Conservation (phyloP, 1,139 yeast genomes). For the Candida pseudoviswanathii region DNA sequence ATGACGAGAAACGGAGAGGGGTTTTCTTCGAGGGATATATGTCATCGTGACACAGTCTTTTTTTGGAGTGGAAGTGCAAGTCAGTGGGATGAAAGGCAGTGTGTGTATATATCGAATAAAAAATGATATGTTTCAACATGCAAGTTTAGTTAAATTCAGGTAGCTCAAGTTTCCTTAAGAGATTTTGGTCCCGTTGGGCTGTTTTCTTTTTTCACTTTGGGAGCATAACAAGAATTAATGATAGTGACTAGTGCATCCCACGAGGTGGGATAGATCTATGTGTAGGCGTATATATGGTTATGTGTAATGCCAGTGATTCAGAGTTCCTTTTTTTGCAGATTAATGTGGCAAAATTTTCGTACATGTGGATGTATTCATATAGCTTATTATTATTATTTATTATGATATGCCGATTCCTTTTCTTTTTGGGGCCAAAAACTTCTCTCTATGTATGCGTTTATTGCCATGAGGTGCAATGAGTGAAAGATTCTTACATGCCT, state of each 20-base stretch:
- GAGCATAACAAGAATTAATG: constrained; percentile 1
- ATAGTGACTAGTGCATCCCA: no score
- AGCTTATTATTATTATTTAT: constrained; percentile 1
- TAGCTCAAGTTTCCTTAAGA: constrained; percentile 4
- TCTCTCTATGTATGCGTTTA: no score
- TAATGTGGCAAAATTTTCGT: constrained; percentile 2
- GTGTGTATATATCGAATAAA: constrained; percentile 2
- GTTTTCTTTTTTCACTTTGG: background rate
- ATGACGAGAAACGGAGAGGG: no score
- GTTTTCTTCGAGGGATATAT: no score
- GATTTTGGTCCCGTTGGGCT: background rate
- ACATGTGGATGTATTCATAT: background rate
- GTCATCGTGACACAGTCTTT: no score
- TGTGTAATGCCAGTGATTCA: no score
- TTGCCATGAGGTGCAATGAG: no score
- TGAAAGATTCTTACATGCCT: background rate
- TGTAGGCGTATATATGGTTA: background rate
- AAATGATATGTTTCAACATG: constrained; percentile 1
- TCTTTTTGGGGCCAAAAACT: background rate
- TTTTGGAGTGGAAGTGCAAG: background rate
- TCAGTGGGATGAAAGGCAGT: background rate
- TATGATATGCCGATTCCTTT: constrained; percentile 12
- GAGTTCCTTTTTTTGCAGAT: background rate
- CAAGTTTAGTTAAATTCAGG: background rate
- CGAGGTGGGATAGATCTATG: no score